phyloP scores from a whole-genome alignment of 2,329 filamentous ascomycete genomes.

The Cercospora berteroae region DNA sequence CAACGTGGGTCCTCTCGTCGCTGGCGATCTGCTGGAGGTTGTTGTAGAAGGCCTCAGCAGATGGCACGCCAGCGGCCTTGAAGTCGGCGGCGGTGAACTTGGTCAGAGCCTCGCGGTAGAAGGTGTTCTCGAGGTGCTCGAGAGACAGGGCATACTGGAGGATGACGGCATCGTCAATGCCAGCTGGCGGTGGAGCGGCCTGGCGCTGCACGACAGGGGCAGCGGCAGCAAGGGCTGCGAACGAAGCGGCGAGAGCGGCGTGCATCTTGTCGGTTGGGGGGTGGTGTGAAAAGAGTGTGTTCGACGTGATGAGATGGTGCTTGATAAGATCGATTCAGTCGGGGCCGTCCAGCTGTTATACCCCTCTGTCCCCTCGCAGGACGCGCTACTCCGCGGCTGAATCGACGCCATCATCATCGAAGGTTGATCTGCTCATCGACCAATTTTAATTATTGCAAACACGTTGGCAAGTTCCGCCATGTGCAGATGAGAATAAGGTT shows the following conservation, averaged over 20 bases:
- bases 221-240: slow-evolving; percentile 25
- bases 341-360: not conserved
- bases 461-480: not conserved
- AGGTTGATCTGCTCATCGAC: not conserved
- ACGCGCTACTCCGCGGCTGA: not conserved
- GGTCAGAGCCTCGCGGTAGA: slow-evolving; percentile 60
- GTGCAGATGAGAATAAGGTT: slow-evolving; percentile 11
- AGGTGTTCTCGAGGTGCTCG: slow-evolving; percentile 56
- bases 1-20: slow-evolving; percentile 60
- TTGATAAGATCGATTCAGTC: not conserved
- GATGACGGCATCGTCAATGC: slow-evolving; percentile 28
- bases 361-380: not conserved
- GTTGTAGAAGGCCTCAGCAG: slow-evolving; percentile 52
- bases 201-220: slow-evolving; percentile 25
- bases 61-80: slow-evolving; percentile 45
- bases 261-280: slow-evolving; percentile 20
- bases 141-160: slow-evolving; percentile 48
- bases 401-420: slow-evolving; percentile 1
- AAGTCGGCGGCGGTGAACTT: slow-evolving; percentile 58
- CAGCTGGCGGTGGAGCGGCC: slow-evolving; percentile 9
- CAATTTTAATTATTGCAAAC: not conserved
- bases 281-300: not conserved
- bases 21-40: slow-evolving; percentile 56
- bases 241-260: slow-evolving; percentile 20
- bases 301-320: not conserved